Base-by-base conservation (phyloP, 1,284 basidiomycete genomes). In the Xanthoconium separans region DNA sequence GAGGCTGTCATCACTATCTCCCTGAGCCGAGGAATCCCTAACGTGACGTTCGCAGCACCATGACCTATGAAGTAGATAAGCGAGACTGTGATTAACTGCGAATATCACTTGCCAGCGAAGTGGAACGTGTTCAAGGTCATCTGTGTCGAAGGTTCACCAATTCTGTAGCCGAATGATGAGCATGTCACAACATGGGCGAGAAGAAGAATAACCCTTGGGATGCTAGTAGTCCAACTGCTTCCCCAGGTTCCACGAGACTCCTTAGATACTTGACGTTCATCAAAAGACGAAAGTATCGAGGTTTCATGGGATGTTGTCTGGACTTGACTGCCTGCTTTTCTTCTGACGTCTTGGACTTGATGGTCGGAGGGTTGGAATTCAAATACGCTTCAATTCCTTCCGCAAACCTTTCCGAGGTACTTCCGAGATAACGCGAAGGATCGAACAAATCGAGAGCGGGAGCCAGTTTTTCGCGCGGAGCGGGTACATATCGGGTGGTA, bases 61-160 rank as follows among this genome's bases (percentile, higher is more conserved):
- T 99, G 97, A 63, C 96, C 94, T 89, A 66, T n/a, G 2, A 53
- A 55, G 43, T 51, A 44, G 29, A 58, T 56, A 50, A 50, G 54
- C 16, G 15, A 55, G 39, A 16, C 12, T 8, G 18, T 15, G 13
- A 8, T 4, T 22, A 10, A 46, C 31, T 4, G 20, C 44, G 7
- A 16, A 16, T 31, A 48, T 44, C 48, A 70, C 82, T 64, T 70
- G 85, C 91, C 93, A 60, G 95, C 95, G 71, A 99, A 98, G 78
- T 99, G 97, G 85, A 99, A 99, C 10, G 97, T 99, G 73, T 99
- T 99, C 61, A 99, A 77, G 30, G 97, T 99, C 97, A 99, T 99
- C 72, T 99, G 97, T 2, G 97, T 99, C 24, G 97, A 99, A 5
- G 97, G 97, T 73, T 99, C 97, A 56, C 97, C 97, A 45, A 99